phyloP scores from a whole-genome alignment of 1,284 basidiomycete species.

The Ceratobasidium sp. region DNA sequence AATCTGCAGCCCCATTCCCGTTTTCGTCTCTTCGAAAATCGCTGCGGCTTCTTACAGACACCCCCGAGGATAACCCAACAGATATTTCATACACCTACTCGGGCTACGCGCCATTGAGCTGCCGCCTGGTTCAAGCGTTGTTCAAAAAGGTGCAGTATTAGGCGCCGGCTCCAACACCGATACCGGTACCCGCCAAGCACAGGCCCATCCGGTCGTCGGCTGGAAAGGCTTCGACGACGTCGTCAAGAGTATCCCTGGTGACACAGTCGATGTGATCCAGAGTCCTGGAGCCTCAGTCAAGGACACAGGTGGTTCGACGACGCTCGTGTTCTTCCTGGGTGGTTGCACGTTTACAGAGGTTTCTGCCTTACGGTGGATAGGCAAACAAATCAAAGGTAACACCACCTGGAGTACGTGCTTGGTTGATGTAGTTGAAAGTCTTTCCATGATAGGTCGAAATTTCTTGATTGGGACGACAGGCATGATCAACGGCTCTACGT shows the following conservation, averaged over 20 bases:
- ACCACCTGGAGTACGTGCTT: conserved; percentile 32
- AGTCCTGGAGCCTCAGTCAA: conserved; percentile 42
- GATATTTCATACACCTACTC: conserved; percentile 97
- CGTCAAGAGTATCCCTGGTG: conserved; percentile 79
- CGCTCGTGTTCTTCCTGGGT: conserved; percentile 97
- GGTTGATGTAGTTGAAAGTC: conserved; percentile 19
- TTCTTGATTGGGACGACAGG: conserved; percentile 90
- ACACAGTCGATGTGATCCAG: conserved; percentile 82
- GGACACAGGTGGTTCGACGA: conserved; percentile 64
- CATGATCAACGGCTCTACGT: conserved; percentile 77
- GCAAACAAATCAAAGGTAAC: conserved; percentile 76
- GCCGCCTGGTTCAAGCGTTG: conserved; percentile 93
- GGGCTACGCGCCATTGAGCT: conserved; percentile 92
- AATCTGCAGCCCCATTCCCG: conserved; percentile 53
- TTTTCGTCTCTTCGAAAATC: conserved; percentile 80
- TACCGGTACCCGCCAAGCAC: conserved; percentile 51
- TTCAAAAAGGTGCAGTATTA: conserved; percentile 86
- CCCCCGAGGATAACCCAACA: conserved; percentile 75
- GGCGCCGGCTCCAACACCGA: conserved; percentile 48
- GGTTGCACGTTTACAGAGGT: conserved; percentile 98
- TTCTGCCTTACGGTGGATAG: conserved; percentile 90
- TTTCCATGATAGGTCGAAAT: conserved; percentile 64
- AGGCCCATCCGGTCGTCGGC: conserved; percentile 88
- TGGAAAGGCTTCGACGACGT: conserved; percentile 98
- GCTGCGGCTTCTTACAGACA: conserved; percentile 91